Evolutionary conservation across 1,284 basidiomycete species (phyloP).

Genomic region (Sanghuangporus sanghuang): DNA sequence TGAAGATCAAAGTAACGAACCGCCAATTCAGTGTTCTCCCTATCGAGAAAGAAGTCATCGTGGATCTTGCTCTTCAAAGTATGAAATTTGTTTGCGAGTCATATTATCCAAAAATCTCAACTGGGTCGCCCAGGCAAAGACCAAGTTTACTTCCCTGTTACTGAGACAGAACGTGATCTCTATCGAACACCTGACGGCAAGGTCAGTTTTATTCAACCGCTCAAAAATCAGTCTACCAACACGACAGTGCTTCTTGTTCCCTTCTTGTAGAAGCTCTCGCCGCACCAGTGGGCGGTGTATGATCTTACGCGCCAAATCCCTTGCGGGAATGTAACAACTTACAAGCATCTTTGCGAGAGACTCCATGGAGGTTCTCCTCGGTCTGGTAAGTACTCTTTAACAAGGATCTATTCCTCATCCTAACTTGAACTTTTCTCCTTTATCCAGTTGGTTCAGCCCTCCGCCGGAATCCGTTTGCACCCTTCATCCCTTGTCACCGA

Average conservation of each 20-base stretch:
- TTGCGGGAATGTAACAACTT: conserved; percentile 47
- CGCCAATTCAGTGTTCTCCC: background rate
- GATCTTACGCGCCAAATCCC: conserved; percentile 47
- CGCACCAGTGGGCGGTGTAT: conserved; percentile 58
- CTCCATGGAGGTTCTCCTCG: conserved; percentile 52
- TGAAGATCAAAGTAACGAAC: background rate
- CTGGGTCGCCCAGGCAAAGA: background rate
- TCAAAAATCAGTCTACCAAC: background rate
- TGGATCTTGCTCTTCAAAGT: conserved; percentile 2
- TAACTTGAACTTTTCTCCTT: background rate
- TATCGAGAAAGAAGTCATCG: background rate
- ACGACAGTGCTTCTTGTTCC: background rate
- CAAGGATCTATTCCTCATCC: background rate
- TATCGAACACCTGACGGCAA: conserved; percentile 16
- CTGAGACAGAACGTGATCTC: background rate
- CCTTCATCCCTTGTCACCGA: conserved; percentile 61
- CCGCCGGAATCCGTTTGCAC: conserved; percentile 57
- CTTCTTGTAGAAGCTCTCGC: conserved; percentile 30
- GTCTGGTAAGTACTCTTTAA: conserved; percentile 36
- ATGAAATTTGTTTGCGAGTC: background rate
- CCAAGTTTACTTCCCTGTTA: conserved; percentile 4
- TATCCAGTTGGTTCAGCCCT: conserved; percentile 52
- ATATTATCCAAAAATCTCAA: background rate
- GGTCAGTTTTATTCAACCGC: conserved; percentile 1
- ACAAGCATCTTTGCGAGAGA: conserved; percentile 45